These are phyloP conservation scores for Calamus simplicifolius DNA, from an alignment of 176 grass and related monocot genomes.

Conservation along the genomic window DNA sequence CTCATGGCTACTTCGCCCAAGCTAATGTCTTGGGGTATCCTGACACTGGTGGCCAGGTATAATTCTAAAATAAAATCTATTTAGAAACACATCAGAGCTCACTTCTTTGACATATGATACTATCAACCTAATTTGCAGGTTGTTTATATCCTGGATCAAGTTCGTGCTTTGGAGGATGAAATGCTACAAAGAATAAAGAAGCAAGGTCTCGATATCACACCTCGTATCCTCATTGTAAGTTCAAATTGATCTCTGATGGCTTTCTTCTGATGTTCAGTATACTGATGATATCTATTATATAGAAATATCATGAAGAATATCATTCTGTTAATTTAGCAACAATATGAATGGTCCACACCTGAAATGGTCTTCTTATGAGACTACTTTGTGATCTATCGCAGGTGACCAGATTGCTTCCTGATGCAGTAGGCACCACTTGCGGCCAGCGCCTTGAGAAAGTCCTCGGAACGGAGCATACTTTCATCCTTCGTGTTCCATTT, in stretches of 20 bases:
- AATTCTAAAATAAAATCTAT: neutral
- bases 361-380: neutral
- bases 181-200: conserved; percentile 96
- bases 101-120: neutral
- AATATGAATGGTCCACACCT: too few species aligned
- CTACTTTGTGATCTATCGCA: conserved; percentile 16
- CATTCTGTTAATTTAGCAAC: too few species aligned
- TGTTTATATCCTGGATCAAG: conserved; percentile 99
- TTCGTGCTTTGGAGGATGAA: conserved; percentile 92
- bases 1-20: conserved; percentile 97
- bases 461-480: conserved; percentile 87
- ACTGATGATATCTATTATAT: too few species aligned
- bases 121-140: conserved; percentile 31
- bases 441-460: conserved; percentile 97
- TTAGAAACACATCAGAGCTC: neutral
- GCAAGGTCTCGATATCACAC: conserved; percentile 91
- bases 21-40: conserved; percentile 99
- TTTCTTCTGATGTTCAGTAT: too few species aligned
- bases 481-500: conserved; percentile 94
- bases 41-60: conserved; percentile 98
- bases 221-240: conserved; percentile 95
- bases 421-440: conserved; percentile 88
- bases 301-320: too few species aligned
- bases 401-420: conserved; percentile 92
- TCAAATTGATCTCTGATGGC: neutral